Conservation (phyloP, 2,329 filamentous ascomycete species). For the Pseudogymnoascus destructans region DNA sequence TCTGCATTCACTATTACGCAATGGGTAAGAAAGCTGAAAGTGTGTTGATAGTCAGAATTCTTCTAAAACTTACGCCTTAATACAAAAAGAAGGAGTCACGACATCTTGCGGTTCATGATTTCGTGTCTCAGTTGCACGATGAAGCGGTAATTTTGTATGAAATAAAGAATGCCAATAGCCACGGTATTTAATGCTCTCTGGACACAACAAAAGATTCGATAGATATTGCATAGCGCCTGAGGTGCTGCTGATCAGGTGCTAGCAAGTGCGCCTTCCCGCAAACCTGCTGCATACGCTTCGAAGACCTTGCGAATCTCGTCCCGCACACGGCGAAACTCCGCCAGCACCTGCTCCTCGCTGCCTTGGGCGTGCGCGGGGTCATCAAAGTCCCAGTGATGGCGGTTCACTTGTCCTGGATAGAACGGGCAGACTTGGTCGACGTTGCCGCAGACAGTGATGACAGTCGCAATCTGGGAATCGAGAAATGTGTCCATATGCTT, state of each 20-base stretch:
- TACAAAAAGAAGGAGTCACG: neutral
- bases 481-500: conserved; percentile 12
- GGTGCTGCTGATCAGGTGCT: neutral
- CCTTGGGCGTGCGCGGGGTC: conserved; percentile 10
- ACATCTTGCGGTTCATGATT: neutral
- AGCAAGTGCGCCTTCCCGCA: conserved; percentile 3
- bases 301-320: conserved; percentile 11
- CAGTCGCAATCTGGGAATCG: conserved; percentile 5
- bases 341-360: conserved; percentile 12
- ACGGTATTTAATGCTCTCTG: neutral
- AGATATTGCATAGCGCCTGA: neutral
- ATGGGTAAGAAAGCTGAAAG: neutral
- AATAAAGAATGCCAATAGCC: neutral
- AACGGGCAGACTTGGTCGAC: conserved; percentile 10
- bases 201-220: neutral
- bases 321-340: conserved; percentile 11
- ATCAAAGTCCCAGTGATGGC: conserved; percentile 12
- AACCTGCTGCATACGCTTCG: conserved; percentile 11
- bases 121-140: neutral
- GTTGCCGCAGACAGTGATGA: conserved; percentile 13
- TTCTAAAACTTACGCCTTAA: neutral
- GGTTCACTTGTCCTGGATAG: conserved; percentile 11
- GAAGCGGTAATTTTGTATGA: neutral
- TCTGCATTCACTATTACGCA: neutral
- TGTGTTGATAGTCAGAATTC: neutral